Base-by-base conservation (phyloP, 345 rosid genomes). In the Durio zibethinus region DNA sequence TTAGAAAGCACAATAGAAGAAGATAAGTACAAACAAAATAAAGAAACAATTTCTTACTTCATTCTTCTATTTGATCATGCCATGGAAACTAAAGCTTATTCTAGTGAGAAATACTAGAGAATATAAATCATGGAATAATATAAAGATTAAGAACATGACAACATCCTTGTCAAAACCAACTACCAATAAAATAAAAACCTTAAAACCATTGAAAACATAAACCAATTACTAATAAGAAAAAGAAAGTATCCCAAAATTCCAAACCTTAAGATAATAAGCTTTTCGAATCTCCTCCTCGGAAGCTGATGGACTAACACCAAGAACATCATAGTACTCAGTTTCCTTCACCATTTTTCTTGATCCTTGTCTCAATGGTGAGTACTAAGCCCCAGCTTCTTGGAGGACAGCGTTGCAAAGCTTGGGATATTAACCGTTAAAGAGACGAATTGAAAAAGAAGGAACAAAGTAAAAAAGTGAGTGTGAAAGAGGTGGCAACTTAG, bases 311-410 rank as follows among this genome's bases (percentile, higher is more conserved):
- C 6, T 40, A 11, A 89, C 83, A 18, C 90, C 91, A 31, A 91
- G 93, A 87, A 91, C 87, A 56, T 91, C 91, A 74, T 89, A 91
- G 75, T 78, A 91, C 83, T 91, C 89, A 9, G 92, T 87, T 83
- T 91, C 93, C 84, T 84, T 88, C 85, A 85, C 93, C 93, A 89
- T 83, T 67, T 66, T 83, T 64, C 43, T 81, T 71, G 77, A 67
- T 69, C 62, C 31, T 40, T 25, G 43, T 14, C 53, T 16, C 4
- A 2, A 4, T 36, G 27, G 42, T 2, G 10, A 53, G 45, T 1
- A 48, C 14, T 11, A 36, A 21, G 72, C 72, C 68, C 56, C 48
- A 60, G 77, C 18, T 59, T 59, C 38, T n/a, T 31, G 80, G 73
- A 75, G 50, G 42, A 69, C 12, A 27, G 79, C 67, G 14, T 65